phyloP scores from a whole-genome alignment of 169 alveolate genomes.

The Plasmodium reichenowi region DNA sequence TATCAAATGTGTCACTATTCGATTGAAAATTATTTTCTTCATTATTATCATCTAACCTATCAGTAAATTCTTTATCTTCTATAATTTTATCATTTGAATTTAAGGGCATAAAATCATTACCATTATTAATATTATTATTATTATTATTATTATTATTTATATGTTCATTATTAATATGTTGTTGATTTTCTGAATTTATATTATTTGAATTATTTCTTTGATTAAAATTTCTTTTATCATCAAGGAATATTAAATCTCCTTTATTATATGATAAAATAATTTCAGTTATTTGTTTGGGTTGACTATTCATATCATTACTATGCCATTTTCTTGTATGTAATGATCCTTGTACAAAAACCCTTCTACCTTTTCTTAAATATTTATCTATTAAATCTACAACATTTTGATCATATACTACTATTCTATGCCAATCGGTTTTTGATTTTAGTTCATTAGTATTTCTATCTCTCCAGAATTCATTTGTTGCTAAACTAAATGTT shows the following conservation, averaged over 20 bases:
- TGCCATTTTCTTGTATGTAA: slow-evolving; percentile 77
- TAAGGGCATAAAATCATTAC: neutral
- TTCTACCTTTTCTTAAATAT: slow-evolving; percentile 78
- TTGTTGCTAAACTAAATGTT: slow-evolving; percentile 77
- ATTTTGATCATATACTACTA: slow-evolving; percentile 73
- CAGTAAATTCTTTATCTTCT: slow-evolving; percentile 8
- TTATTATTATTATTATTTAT: neutral
- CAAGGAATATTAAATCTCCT: slow-evolving; percentile 69
- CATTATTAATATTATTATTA: neutral
- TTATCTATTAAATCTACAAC: slow-evolving; percentile 76
- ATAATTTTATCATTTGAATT: slow-evolving; percentile 1
- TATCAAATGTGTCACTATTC: slow-evolving; percentile 9
- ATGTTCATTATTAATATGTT: slow-evolving; percentile 6
- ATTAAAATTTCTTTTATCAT: slow-evolving; percentile 54
- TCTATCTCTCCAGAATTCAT: slow-evolving; percentile 79
- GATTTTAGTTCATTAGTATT: slow-evolving; percentile 64
- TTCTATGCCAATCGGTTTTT: slow-evolving; percentile 79
- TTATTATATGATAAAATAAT: slow-evolving; percentile 51
- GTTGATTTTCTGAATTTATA: slow-evolving; percentile 14
- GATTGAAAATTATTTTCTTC: slow-evolving; percentile 10
- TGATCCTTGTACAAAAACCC: slow-evolving; percentile 75
- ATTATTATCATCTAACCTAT: slow-evolving; percentile 9
- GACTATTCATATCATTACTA: slow-evolving; percentile 59
- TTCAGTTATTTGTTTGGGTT: slow-evolving; percentile 72
- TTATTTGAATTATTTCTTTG: slow-evolving; percentile 15